Percentiles rank a stretch among this genome's conserved stretches.
Conservation (phyloP, 495 filamentous ascomycete genomes). For the Geopyxis carbonaria region DNA sequence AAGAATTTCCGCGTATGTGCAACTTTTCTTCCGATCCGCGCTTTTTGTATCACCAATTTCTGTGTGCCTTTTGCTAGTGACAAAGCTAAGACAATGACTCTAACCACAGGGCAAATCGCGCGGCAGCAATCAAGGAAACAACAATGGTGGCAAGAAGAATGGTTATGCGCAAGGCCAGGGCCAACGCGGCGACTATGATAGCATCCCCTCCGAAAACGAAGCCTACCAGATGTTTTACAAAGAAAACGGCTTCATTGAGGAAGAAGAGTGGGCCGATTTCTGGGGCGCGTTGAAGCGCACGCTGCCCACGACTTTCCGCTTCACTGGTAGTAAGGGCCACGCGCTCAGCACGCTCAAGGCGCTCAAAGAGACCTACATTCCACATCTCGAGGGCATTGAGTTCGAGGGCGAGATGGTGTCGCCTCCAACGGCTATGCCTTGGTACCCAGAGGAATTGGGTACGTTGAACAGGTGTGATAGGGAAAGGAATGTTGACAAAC, state of each 20-base stretch:
- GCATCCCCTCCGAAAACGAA: slow-evolving; percentile 39
- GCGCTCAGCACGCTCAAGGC: slow-evolving; percentile 73
- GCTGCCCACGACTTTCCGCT: slow-evolving; percentile 89
- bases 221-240: slow-evolving; percentile 75
- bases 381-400: slow-evolving; percentile 65
- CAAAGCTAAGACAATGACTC: too few species aligned
- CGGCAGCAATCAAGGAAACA: not conserved
- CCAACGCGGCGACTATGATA: slow-evolving; percentile 16
- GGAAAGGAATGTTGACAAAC: not conserved
- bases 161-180: slow-evolving; percentile 6
- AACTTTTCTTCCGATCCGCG: too few species aligned
- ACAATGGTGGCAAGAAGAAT: slow-evolving; percentile 1
- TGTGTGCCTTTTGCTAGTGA: too few species aligned
- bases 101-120: too few species aligned
- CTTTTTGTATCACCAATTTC: too few species aligned
- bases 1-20: too few species aligned
- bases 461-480: not conserved
- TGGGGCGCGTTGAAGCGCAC: slow-evolving; percentile 66
- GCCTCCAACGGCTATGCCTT: slow-evolving; percentile 60
- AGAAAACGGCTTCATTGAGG: slow-evolving; percentile 47
- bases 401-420: slow-evolving; percentile 67
- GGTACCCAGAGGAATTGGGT: slow-evolving; percentile 75
- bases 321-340: slow-evolving; percentile 82
- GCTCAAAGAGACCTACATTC: slow-evolving; percentile 72
- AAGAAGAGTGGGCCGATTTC: slow-evolving; percentile 58